phyloP scores from a whole-genome alignment of 768 basidiomycete species.

The Calocera viscosa region DNA sequence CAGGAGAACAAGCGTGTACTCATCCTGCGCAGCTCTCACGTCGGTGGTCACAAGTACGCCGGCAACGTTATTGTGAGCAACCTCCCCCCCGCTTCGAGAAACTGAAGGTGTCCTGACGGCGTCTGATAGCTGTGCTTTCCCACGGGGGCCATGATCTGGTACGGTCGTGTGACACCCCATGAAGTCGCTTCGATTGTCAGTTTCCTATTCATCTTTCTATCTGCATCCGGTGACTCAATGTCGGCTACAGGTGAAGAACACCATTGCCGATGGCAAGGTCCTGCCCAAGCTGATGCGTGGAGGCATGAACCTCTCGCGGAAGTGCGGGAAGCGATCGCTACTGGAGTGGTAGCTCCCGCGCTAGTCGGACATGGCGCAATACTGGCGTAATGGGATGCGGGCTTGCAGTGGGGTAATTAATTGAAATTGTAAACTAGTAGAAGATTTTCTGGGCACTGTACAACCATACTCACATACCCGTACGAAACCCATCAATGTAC shows the following conservation, averaged over 20 bases:
- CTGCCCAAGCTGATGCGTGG: conserved; percentile 77
- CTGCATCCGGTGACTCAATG: neutral
- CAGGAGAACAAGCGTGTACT: conserved; percentile 52
- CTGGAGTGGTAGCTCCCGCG: conserved; percentile 22
- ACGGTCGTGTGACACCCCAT: conserved; percentile 83
- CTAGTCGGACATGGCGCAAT: neutral
- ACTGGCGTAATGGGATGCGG: conserved; percentile 11
- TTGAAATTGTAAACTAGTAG: neutral
- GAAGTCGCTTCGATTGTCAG: conserved; percentile 70
- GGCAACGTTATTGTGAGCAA: conserved; percentile 76
- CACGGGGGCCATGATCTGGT: conserved; percentile 77
- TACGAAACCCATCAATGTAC: conserved; percentile 6
- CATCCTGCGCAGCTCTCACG: conserved; percentile 76
- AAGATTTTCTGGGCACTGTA: conserved; percentile 4
- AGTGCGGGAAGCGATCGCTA: conserved; percentile 18
- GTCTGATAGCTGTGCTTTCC: conserved; percentile 66
- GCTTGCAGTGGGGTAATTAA: conserved; percentile 9
- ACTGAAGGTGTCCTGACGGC: neutral
- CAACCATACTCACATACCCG: neutral
- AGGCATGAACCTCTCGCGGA: conserved; percentile 53
- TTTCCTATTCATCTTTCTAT: neutral
- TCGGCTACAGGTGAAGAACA: conserved; percentile 43
- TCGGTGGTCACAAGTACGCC: conserved; percentile 87
- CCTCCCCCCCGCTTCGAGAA: neutral
- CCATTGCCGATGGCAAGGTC: conserved; percentile 71